These are phyloP conservation scores for Porcisia hertigi DNA, from an alignment of 208 protist species.

Conservation along the genomic window DNA sequence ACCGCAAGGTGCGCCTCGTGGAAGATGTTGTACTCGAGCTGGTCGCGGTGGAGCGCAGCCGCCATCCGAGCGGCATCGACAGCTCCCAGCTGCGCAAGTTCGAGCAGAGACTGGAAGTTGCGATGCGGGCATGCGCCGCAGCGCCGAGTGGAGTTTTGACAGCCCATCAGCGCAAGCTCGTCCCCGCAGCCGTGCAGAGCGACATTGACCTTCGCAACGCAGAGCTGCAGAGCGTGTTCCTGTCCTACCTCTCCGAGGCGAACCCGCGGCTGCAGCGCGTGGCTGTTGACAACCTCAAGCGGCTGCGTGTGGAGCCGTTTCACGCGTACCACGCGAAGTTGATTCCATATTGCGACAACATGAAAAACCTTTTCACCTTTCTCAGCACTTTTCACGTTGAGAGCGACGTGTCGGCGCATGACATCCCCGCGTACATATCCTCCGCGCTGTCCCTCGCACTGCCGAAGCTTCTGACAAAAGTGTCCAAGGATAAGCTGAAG, in stretches of 20 bases:
- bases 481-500: constrained; percentile 72
- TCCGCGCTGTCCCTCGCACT: constrained; percentile 70
- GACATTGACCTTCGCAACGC: constrained; percentile 38
- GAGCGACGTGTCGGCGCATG: constrained; percentile 56
- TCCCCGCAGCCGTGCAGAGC: constrained; percentile 9
- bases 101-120: constrained; percentile 73
- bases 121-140: constrained; percentile 63
- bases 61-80: constrained; percentile 52
- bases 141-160: constrained; percentile 52
- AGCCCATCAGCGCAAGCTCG: constrained; percentile 26
- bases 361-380: constrained; percentile 82
- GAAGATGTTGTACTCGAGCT: constrained; percentile 77
- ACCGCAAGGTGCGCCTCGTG: constrained; percentile 51
- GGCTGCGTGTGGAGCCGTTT: constrained; percentile 76
- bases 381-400: constrained; percentile 79
- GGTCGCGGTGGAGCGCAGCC: constrained; percentile 55
- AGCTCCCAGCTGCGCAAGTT: constrained; percentile 54
- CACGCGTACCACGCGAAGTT: constrained; percentile 60
- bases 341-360: constrained; percentile 74
- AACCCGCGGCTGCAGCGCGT: constrained; percentile 73
- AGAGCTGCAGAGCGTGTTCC: constrained; percentile 45
- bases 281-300: constrained; percentile 76
- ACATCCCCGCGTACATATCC: constrained; percentile 70
- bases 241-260: constrained; percentile 57
- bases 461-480: constrained; percentile 73